phyloP scores from a whole-genome alignment of 2,329 filamentous ascomycete species.

The Rutstroemia sp. region DNA sequence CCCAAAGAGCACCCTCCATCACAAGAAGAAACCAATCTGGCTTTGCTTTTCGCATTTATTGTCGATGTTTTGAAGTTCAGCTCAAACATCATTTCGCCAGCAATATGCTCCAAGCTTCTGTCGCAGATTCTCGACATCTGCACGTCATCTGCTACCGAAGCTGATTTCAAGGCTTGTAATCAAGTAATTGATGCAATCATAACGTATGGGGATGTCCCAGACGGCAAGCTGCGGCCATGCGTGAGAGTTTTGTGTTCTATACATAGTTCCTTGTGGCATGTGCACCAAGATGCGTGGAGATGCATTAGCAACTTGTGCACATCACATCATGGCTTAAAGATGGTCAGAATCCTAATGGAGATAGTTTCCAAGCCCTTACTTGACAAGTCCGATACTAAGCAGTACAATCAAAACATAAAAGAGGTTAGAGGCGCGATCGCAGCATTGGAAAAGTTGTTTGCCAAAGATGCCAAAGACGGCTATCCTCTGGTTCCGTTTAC shows the following conservation, averaged over 20 bases:
- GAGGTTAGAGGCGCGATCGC: conserved; percentile 56
- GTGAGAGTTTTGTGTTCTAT: conserved; percentile 67
- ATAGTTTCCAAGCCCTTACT: conserved; percentile 45
- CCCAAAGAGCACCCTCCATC: conserved; percentile 33
- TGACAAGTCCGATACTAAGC: conserved; percentile 40
- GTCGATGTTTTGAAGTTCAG: conserved; percentile 69
- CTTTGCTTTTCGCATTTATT: conserved; percentile 57
- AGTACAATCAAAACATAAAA: conserved; percentile 36
- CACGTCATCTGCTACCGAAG: conserved; percentile 54
- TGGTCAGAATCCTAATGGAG: conserved; percentile 57
- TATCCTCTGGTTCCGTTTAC: conserved; percentile 53
- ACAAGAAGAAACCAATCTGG: conserved; percentile 54
- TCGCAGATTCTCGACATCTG: conserved; percentile 58
- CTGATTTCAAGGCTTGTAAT: conserved; percentile 61
- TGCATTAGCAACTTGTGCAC: conserved; percentile 63
- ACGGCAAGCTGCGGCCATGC: conserved; percentile 53
- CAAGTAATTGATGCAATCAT: conserved; percentile 62
- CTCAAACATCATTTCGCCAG: conserved; percentile 58
- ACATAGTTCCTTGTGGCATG: conserved; percentile 53
- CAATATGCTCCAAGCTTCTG: conserved; percentile 53
- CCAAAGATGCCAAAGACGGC: conserved; percentile 50
- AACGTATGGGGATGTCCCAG: conserved; percentile 64
- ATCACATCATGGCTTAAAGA: conserved; percentile 66
- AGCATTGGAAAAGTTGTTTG: conserved; percentile 55
- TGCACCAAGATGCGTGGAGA: conserved; percentile 61